Evolutionary conservation across 106 monocot species (phyloP).

Genomic region (Acanthochlamys bracteata): DNA sequence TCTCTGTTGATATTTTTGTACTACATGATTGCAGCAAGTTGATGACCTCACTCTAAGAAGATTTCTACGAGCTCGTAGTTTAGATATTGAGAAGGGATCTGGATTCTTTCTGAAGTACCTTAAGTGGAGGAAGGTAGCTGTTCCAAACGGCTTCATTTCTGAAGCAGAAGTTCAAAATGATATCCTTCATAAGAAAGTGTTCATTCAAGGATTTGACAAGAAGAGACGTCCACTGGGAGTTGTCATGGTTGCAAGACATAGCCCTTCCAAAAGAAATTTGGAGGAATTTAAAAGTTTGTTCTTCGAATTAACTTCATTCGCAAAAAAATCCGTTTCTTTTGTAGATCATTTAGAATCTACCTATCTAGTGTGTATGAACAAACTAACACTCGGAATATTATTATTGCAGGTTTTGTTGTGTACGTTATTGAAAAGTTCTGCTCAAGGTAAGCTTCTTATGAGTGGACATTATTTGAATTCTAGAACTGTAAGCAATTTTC

Average conservation of each 20-base stretch:
- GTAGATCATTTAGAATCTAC: not conserved
- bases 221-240: constrained; percentile 25
- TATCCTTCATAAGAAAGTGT: constrained; percentile 28
- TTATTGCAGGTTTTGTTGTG: constrained; percentile 18
- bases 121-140: constrained; percentile 22
- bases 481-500: not conserved
- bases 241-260: constrained; percentile 16
- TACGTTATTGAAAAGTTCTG: constrained; percentile 23
- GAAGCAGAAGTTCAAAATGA: constrained; percentile 23
- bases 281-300: constrained; percentile 30
- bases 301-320: too few species aligned
- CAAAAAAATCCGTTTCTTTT: not conserved
- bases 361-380: not conserved
- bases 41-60: constrained; percentile 26
- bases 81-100: constrained; percentile 22
- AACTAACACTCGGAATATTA: not conserved
- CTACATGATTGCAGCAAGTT: constrained; percentile 8
- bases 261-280: constrained; percentile 13
- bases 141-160: constrained; percentile 34
- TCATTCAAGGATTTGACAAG: constrained; percentile 30
- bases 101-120: constrained; percentile 21
- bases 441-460: constrained; percentile 12
- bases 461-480: not conserved
- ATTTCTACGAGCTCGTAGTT: constrained; percentile 26
- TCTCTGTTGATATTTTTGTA: not conserved